A percentile compares a stretch with the other conserved stretches of the same genome.
Evolutionary conservation across 768 basidiomycete species (phyloP).

Genomic region (Mycena amicta): DNA sequence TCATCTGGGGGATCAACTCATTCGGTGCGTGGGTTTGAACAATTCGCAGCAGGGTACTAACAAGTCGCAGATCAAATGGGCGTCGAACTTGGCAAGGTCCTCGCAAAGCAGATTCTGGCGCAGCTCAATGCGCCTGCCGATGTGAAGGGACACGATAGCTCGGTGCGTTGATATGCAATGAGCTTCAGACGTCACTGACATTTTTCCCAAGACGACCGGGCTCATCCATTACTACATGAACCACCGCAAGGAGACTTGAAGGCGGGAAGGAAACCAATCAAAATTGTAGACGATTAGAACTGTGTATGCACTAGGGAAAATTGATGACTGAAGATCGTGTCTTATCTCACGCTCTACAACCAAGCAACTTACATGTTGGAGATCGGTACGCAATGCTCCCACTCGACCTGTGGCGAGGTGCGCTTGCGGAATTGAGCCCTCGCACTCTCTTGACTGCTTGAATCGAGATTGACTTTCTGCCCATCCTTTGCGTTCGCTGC

Average conservation of each 20-base stretch:
- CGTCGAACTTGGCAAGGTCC: conserved; percentile 95
- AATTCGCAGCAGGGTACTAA: not conserved
- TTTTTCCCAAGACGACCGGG: conserved; percentile 74
- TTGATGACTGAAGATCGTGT: not conserved
- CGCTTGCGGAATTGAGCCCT: too few relatives aligned
- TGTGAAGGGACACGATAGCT: conserved; percentile 88
- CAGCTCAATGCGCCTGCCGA: conserved; percentile 82
- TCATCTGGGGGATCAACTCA: conserved; percentile 98
- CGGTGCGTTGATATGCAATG: conserved; percentile 40
- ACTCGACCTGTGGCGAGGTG: conserved; percentile 50
- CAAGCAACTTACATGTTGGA: conserved; percentile 34
- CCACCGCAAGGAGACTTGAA: conserved; percentile 61
- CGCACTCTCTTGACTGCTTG: not conserved
- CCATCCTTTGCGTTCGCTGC: conserved; percentile 67
- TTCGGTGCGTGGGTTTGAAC: conserved; percentile 64
- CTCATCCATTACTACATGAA: conserved; percentile 97
- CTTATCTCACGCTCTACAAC: not conserved
- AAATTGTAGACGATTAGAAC: too few relatives aligned
- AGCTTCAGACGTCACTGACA: not conserved
- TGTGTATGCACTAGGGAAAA: too few relatives aligned
- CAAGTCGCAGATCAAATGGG: conserved; percentile 99
- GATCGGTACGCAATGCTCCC: conserved; percentile 69
- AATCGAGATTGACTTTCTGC: conserved; percentile 66
- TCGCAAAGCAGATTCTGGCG: conserved; percentile 93
- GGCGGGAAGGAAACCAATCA: conserved; percentile 9